These are phyloP conservation scores for Quercus berberidifolia DNA, from an alignment of 306 rosid genomes.

Conservation along the genomic window DNA sequence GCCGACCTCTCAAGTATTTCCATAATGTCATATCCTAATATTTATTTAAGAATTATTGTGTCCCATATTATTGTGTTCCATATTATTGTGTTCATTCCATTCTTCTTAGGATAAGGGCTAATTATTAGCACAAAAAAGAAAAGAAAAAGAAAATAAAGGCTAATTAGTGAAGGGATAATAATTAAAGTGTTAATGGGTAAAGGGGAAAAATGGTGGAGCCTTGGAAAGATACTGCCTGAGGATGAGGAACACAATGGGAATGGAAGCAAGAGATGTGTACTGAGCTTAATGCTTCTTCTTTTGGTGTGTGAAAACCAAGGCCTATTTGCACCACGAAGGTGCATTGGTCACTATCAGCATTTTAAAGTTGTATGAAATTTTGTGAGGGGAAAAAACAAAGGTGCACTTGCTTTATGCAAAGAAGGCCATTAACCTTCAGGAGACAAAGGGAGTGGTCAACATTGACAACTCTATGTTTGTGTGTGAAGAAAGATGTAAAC, in stretches of 20 bases:
- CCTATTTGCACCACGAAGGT: neutral
- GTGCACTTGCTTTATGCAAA: neutral
- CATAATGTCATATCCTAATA: no score
- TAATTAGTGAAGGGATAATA: no score
- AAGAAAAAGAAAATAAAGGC: no score
- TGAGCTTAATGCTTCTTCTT: neutral
- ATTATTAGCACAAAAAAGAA: no score
- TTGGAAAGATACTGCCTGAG: neutral
- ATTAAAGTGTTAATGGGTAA: no score
- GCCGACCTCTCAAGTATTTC: no score
- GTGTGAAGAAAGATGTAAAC: neutral
- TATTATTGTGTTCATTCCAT: no score
- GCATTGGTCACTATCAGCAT: neutral
- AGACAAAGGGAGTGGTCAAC: neutral
- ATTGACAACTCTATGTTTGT: no score
- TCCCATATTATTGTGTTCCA: no score
- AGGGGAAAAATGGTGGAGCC: no score
- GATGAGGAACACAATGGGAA: neutral
- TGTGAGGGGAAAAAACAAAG: neutral
- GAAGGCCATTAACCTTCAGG: neutral
- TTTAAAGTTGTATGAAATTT: neutral
- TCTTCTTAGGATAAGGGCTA: no score
- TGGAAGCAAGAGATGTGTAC: neutral
- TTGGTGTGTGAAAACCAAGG: neutral
- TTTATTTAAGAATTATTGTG: no score